A percentile compares a stretch with the other conserved stretches of the same genome.
These are phyloP conservation scores for Mucor velutinosus DNA, from an alignment of 371 early-diverging fungal genomes.

Conservation along the genomic window DNA sequence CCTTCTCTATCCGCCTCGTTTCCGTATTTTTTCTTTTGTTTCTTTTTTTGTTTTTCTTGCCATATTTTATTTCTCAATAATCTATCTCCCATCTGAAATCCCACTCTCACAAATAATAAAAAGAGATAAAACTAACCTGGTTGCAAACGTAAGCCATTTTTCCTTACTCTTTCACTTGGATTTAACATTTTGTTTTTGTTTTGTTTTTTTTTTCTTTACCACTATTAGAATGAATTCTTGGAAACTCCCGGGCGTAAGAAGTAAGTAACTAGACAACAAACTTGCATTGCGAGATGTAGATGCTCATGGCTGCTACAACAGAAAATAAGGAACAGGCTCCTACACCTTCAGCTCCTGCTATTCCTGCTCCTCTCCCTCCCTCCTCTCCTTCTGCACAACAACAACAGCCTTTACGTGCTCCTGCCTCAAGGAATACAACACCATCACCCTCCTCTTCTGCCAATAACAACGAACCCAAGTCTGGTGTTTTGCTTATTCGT, in stretches of 20 bases:
- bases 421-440: neutral
- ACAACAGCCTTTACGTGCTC: neutral
- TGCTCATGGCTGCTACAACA: neutral
- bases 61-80: neutral
- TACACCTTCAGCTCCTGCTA: neutral
- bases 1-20: neutral
- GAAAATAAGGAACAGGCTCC: conserved; percentile 1
- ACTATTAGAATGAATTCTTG: neutral
- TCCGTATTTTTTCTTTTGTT: neutral
- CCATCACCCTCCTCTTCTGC: neutral
- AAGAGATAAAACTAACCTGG: neutral
- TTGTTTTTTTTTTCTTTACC: neutral
- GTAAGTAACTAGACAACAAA: neutral
- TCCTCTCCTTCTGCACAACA: neutral
- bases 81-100: neutral
- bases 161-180: no score
- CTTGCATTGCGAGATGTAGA: neutral
- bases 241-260: conserved; percentile 1
- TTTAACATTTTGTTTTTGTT: neutral
- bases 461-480: conserved; percentile 34
- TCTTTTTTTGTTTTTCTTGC: neutral
- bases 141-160: neutral
- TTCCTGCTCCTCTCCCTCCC: neutral
- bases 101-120: neutral
- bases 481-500: conserved; percentile 77